These are phyloP conservation scores for Wakefieldia striispora DNA, from an alignment of 768 basidiomycete genomes.

Conservation along the genomic window DNA sequence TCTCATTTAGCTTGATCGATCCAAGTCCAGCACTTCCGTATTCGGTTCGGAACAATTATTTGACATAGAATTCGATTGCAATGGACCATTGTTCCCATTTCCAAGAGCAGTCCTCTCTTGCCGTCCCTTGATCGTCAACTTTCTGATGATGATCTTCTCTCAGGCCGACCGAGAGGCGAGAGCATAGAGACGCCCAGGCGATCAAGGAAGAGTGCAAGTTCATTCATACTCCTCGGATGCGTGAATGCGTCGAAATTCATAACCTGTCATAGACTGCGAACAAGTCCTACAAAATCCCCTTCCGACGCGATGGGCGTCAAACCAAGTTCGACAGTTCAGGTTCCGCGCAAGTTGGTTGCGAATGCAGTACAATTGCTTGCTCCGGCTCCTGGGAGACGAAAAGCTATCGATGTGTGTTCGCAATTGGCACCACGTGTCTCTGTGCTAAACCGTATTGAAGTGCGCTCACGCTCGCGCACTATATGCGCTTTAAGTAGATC, in stretches of 20 bases:
- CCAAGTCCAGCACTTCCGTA: conserved; percentile 34
- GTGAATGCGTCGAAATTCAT: neutral
- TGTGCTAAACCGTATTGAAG: conserved; percentile 24
- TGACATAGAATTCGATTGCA: conserved; percentile 47
- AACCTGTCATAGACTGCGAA: conserved; percentile 30
- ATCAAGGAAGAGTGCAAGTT: conserved; percentile 21
- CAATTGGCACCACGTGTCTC: neutral
- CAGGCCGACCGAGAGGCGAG: conserved; percentile 2
- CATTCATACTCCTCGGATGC: neutral
- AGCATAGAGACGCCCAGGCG: neutral
- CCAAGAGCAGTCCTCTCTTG: conserved; percentile 18
- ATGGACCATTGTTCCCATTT: conserved; percentile 36
- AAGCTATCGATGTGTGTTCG: conserved; percentile 45
- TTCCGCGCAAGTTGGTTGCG: conserved; percentile 40
- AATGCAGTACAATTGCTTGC: conserved; percentile 33
- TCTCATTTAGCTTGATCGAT: conserved; percentile 40
- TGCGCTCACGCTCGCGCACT: conserved; percentile 46
- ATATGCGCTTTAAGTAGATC: conserved; percentile 36
- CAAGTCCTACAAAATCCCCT: conserved; percentile 35
- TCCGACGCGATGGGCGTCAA: conserved; percentile 36
- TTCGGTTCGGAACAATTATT: conserved; percentile 50
- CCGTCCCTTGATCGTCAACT: conserved; percentile 29
- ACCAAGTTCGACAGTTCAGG: conserved; percentile 23
- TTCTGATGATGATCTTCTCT: neutral
- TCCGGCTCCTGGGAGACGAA: conserved; percentile 42